phyloP scores from a whole-genome alignment of 2,329 filamentous ascomycete species.

The Colletotrichum liaoningense region DNA sequence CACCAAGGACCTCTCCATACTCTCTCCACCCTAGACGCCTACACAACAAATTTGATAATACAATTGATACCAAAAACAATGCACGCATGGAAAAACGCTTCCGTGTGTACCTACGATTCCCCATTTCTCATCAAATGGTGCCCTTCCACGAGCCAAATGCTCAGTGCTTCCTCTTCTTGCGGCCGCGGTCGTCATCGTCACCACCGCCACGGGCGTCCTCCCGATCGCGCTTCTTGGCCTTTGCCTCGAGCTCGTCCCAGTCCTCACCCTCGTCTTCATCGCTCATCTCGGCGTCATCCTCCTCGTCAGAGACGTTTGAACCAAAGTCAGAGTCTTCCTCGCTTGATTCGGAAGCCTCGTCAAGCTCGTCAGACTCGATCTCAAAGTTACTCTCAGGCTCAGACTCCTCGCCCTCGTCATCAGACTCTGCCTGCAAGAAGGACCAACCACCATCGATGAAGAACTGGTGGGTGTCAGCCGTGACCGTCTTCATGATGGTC shows the following conservation, averaged over 20 bases:
- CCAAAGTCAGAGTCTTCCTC: constrained; percentile 94
- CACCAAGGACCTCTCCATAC: constrained; percentile 8
- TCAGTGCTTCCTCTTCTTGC: constrained; percentile 73
- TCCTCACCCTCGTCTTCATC: constrained; percentile 87
- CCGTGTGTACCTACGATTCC: background rate
- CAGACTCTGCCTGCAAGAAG: constrained; percentile 88
- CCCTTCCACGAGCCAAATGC: background rate
- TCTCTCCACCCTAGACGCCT: constrained; percentile 24
- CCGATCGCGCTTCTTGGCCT: constrained; percentile 86
- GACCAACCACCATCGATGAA: constrained; percentile 96
- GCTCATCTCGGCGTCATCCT: constrained; percentile 78
- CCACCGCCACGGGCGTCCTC: constrained; percentile 78
- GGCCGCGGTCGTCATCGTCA: constrained; percentile 82
- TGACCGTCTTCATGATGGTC: constrained; percentile 99
- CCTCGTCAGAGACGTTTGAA: constrained; percentile 86
- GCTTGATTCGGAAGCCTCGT: constrained; percentile 79
- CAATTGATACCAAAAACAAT: constrained; percentile 28
- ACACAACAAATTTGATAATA: constrained; percentile 35
- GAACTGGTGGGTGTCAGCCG: constrained; percentile 92
- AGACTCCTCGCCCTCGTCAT: constrained; percentile 82
- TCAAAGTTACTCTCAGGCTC: constrained; percentile 95
- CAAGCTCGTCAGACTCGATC: constrained; percentile 86
- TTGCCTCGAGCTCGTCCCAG: constrained; percentile 95
- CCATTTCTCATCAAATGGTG: background rate
- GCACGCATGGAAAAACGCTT: constrained; percentile 1